Conservation (phyloP, 352 stramenopile species). For the Globisporangium spiculum region DNA sequence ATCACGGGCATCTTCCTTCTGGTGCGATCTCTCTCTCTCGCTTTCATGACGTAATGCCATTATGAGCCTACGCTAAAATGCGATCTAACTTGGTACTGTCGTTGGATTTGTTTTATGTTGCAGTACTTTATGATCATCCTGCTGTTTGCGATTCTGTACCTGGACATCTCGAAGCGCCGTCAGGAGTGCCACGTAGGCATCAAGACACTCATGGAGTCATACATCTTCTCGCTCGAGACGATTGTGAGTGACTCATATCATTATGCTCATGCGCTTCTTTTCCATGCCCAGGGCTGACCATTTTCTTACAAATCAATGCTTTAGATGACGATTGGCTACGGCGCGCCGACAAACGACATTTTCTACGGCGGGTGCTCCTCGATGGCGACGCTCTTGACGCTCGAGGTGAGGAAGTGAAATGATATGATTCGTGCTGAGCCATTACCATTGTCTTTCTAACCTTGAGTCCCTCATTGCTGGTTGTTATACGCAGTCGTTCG, state of each 20-base stretch:
- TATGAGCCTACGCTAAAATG: background rate
- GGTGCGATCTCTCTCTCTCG: constrained; percentile 25
- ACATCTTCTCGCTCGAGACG: constrained; percentile 86
- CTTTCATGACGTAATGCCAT: background rate
- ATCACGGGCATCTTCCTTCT: constrained; percentile 73
- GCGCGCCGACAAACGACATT: constrained; percentile 83
- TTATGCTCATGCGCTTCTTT: background rate
- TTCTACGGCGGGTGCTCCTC: constrained; percentile 84
- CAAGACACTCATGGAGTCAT: constrained; percentile 72
- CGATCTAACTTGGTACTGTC: background rate
- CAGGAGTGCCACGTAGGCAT: constrained; percentile 75
- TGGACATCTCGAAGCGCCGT: constrained; percentile 60
- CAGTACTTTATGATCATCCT: constrained; percentile 84
- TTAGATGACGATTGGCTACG: constrained; percentile 88
- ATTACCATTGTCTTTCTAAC: too few relatives aligned
- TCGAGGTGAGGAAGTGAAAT: constrained; percentile 44
- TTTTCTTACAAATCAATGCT: background rate
- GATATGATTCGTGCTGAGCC: background rate
- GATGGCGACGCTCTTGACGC: constrained; percentile 72
- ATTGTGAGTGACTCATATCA: constrained; percentile 46
- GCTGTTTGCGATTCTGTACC: constrained; percentile 73
- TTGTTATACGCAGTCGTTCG: constrained; percentile 52
- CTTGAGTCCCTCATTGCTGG: too few relatives aligned
- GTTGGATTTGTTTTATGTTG: background rate
- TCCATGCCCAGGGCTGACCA: background rate